phyloP scores from a whole-genome alignment of 129 eudicot species.

The Escallonia herrerae region DNA sequence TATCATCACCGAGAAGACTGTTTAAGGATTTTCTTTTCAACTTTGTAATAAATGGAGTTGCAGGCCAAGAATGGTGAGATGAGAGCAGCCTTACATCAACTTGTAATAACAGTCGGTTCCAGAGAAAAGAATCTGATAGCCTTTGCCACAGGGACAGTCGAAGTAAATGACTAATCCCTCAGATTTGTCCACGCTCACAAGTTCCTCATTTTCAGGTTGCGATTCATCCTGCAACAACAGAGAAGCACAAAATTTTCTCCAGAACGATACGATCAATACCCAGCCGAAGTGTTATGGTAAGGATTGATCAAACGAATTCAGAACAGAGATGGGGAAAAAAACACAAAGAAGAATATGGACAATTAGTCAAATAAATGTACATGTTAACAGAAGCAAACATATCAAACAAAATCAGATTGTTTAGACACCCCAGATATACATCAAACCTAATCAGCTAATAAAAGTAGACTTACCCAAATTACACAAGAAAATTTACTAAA shows the following conservation, averaged over 20 bases:
- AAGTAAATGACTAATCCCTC: conserved; percentile 19
- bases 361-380: background rate
- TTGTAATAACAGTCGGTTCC: conserved; percentile 24
- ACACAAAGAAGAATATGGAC: background rate
- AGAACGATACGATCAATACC: background rate
- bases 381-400: background rate
- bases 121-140: conserved; percentile 17
- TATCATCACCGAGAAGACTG: too few relatives aligned
- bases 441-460: background rate
- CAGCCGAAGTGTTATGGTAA: too few relatives aligned
- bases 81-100: background rate
- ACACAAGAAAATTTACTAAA: background rate
- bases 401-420: too few relatives aligned
- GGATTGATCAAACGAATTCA: background rate
- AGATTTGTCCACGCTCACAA: conserved; percentile 15
- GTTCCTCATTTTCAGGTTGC: conserved; percentile 12
- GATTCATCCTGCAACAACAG: conserved; percentile 12
- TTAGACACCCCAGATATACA: too few relatives aligned
- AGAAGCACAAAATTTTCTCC: background rate
- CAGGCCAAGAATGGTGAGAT: too few relatives aligned
- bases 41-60: too few relatives aligned
- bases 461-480: background rate
- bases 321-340: background rate
- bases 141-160: conserved; percentile 29
- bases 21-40: too few relatives aligned